Conservation (phyloP, 257 asterid genomes). For the Salvia rosmarinus region DNA sequence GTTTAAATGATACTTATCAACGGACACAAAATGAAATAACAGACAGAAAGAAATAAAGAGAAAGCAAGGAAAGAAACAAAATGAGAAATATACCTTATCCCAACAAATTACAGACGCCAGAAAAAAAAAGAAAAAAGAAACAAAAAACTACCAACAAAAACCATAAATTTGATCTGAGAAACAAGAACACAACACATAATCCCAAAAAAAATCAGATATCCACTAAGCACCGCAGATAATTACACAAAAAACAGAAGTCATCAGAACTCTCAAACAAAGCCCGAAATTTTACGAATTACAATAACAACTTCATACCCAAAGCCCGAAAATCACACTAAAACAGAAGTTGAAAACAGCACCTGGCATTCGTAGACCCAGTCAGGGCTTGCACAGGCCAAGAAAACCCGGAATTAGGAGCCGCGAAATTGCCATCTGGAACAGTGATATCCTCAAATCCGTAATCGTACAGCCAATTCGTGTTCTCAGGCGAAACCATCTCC, state of each 20-base stretch:
- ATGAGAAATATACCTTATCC: conserved; percentile 1
- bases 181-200: not conserved
- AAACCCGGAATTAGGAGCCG: conserved; percentile 63
- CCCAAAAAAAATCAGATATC: not conserved
- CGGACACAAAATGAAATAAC: not conserved
- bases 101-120: conserved; percentile 25
- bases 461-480: conserved; percentile 88
- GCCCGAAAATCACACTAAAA: conserved; percentile 9
- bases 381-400: conserved; percentile 68
- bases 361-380: conserved; percentile 58
- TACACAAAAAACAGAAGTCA: not conserved
- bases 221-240: conserved; percentile 19
- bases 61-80: not conserved
- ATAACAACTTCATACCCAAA: conserved; percentile 9
- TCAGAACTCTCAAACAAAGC: conserved; percentile 14
- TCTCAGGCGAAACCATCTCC: conserved; percentile 86
- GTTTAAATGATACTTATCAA: not conserved
- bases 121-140: not conserved
- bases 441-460: conserved; percentile 74
- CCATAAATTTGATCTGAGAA: not conserved
- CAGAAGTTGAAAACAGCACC: conserved; percentile 45
- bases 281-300: conserved; percentile 35
- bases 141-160: not conserved
- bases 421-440: conserved; percentile 56
- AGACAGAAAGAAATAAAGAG: not conserved